Base-by-base conservation (phyloP, 2,329 filamentous ascomycete genomes). In the Ascochyta rabiei region DNA sequence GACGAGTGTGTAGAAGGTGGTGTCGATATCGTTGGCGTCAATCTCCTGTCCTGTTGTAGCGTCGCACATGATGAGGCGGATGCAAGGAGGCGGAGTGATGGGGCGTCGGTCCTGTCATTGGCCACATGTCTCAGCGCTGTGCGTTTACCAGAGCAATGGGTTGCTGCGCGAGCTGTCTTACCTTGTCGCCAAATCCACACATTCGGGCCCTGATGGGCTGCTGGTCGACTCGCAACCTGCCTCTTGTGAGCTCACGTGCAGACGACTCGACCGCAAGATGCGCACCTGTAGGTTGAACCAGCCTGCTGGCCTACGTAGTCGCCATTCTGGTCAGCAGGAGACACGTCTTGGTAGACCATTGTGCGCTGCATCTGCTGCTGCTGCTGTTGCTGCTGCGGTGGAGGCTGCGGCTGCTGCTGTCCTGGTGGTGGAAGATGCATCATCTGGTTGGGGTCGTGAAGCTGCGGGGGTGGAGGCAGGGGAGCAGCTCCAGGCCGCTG, bases 131-230 rank as follows among this genome's bases (percentile, higher is more conserved):
- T 53, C 57, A 74, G 70, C 62, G 49, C 39, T 59, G 56, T 40
- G 24, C 43, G 30, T 48, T 15, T 53, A 59, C 55, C 59, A 57
- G 37, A 48, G 33, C 23, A 55, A 62, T 56, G 60, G 60, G 49
- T 56, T 50, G 47, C 28, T 47, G 51, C 43, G 57, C 50, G 50
- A 38, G 50, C 44, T 48, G 56, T 60, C 65, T 67, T 78, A 95
- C 91, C 84, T 98, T 99, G 80, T 99, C 95, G 59, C 95, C 95
- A 78, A 98, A 99, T 7, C 95, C 95, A 79, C 95, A 99, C 95
- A 98, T 98, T 58, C 95, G 90, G 62, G 95, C 95, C 67, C 95
- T 87, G 67, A 91, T 84, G 45, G 95, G 95, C 75, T 98, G 92
- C 79, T 99, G 95, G 63, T 90, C 87, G 56, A 97, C 91, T 62